These are phyloP conservation scores for Begonia fuchsioides DNA, from an alignment of 306 rosid species.

Conservation along the genomic window DNA sequence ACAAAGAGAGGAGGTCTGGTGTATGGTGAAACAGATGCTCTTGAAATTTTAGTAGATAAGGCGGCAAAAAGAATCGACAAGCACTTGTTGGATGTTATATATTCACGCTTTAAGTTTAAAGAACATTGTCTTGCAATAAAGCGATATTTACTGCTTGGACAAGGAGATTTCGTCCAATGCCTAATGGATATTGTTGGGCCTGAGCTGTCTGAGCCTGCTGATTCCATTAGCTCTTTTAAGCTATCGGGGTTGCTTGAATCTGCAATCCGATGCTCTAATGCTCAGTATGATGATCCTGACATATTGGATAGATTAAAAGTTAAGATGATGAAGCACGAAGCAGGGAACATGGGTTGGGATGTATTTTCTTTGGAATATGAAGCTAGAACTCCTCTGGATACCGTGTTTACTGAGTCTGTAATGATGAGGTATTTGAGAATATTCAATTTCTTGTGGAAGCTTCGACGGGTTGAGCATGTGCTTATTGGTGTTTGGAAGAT, in stretches of 20 bases:
- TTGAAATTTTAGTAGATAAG: constrained; percentile 73
- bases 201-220: constrained; percentile 90
- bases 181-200: constrained; percentile 96
- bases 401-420: constrained; percentile 83
- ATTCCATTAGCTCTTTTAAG: constrained; percentile 83
- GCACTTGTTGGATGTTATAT: constrained; percentile 77
- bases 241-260: constrained; percentile 84
- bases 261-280: constrained; percentile 85
- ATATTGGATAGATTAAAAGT: constrained; percentile 88
- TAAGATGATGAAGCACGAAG: constrained; percentile 95
- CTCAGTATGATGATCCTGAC: constrained; percentile 87
- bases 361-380: constrained; percentile 90
- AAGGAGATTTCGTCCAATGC: constrained; percentile 96
- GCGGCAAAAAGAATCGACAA: constrained; percentile 91
- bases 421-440: constrained; percentile 86
- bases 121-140: constrained; percentile 96
- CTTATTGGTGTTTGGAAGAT: constrained; percentile 95
- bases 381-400: constrained; percentile 82
- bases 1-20: constrained; percentile 79
- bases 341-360: constrained; percentile 93
- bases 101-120: constrained; percentile 69
- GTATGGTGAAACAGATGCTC: constrained; percentile 89
- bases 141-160: constrained; percentile 75
- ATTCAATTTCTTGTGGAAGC: constrained; percentile 93
- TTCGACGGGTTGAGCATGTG: constrained; percentile 89